Conservation (phyloP, 2,329 filamentous ascomycete species). For the Ceratocystiopsis brevicomis region DNA sequence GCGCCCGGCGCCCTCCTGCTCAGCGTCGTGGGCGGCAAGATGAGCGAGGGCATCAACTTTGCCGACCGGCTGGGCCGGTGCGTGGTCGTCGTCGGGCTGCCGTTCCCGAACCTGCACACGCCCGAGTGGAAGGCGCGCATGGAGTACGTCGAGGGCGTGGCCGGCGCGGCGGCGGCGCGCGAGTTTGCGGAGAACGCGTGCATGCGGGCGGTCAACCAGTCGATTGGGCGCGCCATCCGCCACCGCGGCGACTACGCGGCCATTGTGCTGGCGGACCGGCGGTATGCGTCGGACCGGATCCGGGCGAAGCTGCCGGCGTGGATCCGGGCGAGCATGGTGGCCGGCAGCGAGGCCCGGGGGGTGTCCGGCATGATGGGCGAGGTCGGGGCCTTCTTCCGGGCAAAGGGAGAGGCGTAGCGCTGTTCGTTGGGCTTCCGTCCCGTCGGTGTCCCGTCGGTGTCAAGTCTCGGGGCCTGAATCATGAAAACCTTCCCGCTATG, state of each 20-base stretch:
- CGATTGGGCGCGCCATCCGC: constrained; percentile 78
- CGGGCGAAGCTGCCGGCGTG: constrained; percentile 67
- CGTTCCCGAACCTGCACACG: constrained; percentile 77
- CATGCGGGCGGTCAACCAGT: constrained; percentile 95
- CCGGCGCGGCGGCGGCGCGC: constrained; percentile 24
- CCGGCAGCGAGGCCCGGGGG: constrained; percentile 27
- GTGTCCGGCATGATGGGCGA: constrained; percentile 40
- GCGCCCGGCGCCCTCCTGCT: constrained; percentile 46
- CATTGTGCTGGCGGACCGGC: constrained; percentile 66
- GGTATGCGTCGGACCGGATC: constrained; percentile 60
- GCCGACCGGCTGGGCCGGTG: constrained; percentile 76
- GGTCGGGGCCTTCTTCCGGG: constrained; percentile 37
- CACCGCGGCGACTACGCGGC: constrained; percentile 78
- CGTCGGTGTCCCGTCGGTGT: no score
- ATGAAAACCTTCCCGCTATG: no score
- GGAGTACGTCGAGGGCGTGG: constrained; percentile 53
- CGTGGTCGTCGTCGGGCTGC: constrained; percentile 78
- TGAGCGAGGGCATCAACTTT: constrained; percentile 98
- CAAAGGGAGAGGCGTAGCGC: no score
- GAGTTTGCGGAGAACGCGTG: constrained; percentile 89
- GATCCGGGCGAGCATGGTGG: constrained; percentile 55
- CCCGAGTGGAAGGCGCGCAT: constrained; percentile 88
- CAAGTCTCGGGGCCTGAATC: no score
- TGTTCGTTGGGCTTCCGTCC: no score
- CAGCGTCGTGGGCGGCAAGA: constrained; percentile 80